These are phyloP conservation scores for Venturiaceae sp. DNA, from an alignment of 2,329 filamentous ascomycete genomes.

Conservation along the genomic window DNA sequence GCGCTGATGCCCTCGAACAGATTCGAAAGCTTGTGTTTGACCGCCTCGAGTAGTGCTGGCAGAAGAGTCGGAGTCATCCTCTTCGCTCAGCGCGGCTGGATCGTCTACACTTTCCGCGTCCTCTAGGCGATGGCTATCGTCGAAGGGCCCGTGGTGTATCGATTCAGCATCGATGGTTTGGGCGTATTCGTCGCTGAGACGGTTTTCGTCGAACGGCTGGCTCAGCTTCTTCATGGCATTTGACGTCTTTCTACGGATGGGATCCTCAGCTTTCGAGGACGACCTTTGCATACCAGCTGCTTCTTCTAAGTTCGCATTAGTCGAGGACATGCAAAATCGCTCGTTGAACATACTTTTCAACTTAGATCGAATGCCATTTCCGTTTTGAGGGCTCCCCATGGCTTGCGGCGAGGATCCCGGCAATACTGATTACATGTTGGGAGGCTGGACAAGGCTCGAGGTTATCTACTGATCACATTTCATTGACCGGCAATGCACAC, in stretches of 20 bases:
- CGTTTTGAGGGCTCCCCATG: too few relatives aligned
- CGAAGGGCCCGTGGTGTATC: not conserved
- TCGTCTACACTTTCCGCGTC: not conserved
- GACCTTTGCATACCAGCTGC: not conserved
- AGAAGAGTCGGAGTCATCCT: not conserved
- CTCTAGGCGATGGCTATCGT: not conserved
- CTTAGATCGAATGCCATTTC: too few relatives aligned
- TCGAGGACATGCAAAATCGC: too few relatives aligned
- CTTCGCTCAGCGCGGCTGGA: not conserved
- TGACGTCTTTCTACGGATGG: not conserved
- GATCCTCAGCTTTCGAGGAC: not conserved
- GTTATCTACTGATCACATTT: too few relatives aligned
- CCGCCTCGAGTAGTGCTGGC: not conserved
- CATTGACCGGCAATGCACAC: too few relatives aligned
- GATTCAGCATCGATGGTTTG: not conserved
- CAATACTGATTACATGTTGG: too few relatives aligned
- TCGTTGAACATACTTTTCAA: too few relatives aligned
- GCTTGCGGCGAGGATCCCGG: too few relatives aligned
- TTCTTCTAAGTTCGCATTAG: not conserved
- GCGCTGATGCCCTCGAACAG: too few relatives aligned
- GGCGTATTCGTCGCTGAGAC: not conserved
- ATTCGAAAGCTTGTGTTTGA: too few relatives aligned
- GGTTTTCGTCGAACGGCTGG: not conserved
- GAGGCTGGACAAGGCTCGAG: too few relatives aligned
- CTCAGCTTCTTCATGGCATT: not conserved